These are phyloP conservation scores for Boletus pseudo-olivaceus DNA, from an alignment of 768 basidiomycete species.

Conservation along the genomic window DNA sequence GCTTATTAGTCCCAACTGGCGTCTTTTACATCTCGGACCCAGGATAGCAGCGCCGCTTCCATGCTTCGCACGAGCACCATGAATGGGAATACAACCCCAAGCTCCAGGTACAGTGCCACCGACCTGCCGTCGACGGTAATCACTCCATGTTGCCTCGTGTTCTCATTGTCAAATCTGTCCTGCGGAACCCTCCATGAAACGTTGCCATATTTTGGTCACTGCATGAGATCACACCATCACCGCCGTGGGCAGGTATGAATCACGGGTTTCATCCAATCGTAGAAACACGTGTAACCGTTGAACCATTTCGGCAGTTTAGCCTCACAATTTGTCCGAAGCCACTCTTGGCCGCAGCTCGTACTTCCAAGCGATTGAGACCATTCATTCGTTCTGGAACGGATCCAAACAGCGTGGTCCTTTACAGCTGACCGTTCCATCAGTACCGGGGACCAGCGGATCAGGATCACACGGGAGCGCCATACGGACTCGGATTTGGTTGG, in stretches of 20 bases:
- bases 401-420: constrained; percentile 10
- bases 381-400: too few relatives aligned
- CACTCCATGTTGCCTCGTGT: constrained; percentile 28
- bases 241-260: constrained; percentile 11
- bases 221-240: constrained; percentile 12
- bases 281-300: constrained; percentile 17
- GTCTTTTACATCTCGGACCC: constrained; percentile 13
- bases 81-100: constrained; percentile 1
- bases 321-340: constrained; percentile 1
- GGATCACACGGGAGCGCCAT: constrained; percentile 20
- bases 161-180: constrained; percentile 17
- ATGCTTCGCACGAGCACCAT: constrained; percentile 1
- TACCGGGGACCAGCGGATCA: constrained; percentile 11
- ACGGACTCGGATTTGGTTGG: constrained; percentile 16
- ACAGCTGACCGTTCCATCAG: constrained; percentile 15
- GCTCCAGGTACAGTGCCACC: constrained; percentile 6
- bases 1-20: not conserved
- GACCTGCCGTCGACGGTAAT: constrained; percentile 10
- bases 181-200: constrained; percentile 13
- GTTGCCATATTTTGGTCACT: constrained; percentile 5
- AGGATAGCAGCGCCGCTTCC: constrained; percentile 9
- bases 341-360: not conserved
- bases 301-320: constrained; percentile 12
- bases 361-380: not conserved
- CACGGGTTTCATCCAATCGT: constrained; percentile 17